Base-by-base conservation (phyloP, 768 basidiomycete genomes). In the Hericium coralloides region DNA sequence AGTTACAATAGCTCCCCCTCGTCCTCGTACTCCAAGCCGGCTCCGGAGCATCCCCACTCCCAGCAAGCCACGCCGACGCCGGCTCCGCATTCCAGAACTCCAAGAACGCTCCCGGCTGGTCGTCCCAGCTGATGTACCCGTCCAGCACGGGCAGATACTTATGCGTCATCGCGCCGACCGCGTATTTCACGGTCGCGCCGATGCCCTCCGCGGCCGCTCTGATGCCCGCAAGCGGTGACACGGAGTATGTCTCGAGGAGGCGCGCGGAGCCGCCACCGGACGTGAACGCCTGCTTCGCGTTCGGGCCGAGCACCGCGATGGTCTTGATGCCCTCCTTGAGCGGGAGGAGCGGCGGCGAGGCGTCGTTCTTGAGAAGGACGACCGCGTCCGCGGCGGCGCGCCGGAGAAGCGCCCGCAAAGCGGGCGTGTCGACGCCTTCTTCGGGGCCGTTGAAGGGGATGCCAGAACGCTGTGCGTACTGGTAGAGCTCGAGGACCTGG, bases 251-350 rank as follows among this genome's bases (percentile, higher is more conserved):
- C 0, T 80, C 72, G 18, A 72, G 65, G 20, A 86, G 70, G 2
- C 71, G 68, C 2, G 83, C 84, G 10, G 81, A 82, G 22, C 84
- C 84, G 39, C 83, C 83, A 9, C 83, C 82, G 26, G 80, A 81
- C 43, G 76, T 77, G 59, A 78, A 73, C 0, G 75, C 71, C 38
- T 68, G 64, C 64, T 78, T 83, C 6, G 79, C 80, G 65, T 85
- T 84, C 3, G 82, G 81, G 0, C 84, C 84, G 58, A 85, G 82
- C 49, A 87, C 74, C 12, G 80, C 83, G 45, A 87, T 76, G 48
- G 71, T 77, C 59, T 74, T 77, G 49, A 49, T 61, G 31, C 12
- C 55, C 47, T 1, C 50, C 37, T 14, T 64, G 56, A 84, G 66
- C 0, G 83, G 83, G 14, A 86, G 73, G 31, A 84, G 55, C 31